Evolutionary conservation across 495 filamentous ascomycete genomes (phyloP).

Genomic region (Hypoxylon fuscum): DNA sequence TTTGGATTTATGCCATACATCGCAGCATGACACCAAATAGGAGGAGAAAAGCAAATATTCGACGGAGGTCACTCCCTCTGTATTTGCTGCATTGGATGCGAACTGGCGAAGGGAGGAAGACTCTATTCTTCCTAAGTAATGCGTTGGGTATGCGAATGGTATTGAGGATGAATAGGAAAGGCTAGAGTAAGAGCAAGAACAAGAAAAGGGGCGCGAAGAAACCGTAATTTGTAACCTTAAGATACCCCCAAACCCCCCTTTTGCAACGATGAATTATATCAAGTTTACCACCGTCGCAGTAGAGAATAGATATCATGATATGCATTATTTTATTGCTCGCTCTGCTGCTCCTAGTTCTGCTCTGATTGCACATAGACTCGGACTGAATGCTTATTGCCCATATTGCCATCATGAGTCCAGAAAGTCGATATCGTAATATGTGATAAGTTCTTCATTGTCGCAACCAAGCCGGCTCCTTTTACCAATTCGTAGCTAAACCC

Average conservation of each 20-base stretch:
- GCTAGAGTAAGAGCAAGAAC: neutral
- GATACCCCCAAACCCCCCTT: conserved; percentile 30
- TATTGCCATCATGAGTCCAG: too few species aligned
- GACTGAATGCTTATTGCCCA: neutral
- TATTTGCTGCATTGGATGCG: neutral
- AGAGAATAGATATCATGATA: conserved; percentile 18
- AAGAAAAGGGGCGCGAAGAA: conserved; percentile 8
- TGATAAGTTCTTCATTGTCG: too few species aligned
- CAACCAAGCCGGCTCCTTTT: neutral
- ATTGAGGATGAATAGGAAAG: neutral
- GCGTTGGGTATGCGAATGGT: too few species aligned
- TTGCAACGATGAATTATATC: conserved; percentile 18
- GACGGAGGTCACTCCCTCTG: too few species aligned
- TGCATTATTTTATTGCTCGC: neutral
- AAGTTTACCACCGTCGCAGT: too few species aligned
- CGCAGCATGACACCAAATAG: too few species aligned
- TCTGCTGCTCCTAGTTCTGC: neutral
- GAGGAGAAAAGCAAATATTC: too few species aligned
- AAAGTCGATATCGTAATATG: too few species aligned
- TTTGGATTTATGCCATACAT: too few species aligned
- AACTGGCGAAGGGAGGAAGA: too few species aligned
- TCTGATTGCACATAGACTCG: neutral
- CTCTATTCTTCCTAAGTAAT: too few species aligned
- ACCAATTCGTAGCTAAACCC: neutral
- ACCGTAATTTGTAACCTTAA: conserved; percentile 27